A percentile compares a stretch with the other conserved stretches of the same genome.
Evolutionary conservation across 306 rosid genomes (phyloP).

Genomic region (Vigna angularis): DNA sequence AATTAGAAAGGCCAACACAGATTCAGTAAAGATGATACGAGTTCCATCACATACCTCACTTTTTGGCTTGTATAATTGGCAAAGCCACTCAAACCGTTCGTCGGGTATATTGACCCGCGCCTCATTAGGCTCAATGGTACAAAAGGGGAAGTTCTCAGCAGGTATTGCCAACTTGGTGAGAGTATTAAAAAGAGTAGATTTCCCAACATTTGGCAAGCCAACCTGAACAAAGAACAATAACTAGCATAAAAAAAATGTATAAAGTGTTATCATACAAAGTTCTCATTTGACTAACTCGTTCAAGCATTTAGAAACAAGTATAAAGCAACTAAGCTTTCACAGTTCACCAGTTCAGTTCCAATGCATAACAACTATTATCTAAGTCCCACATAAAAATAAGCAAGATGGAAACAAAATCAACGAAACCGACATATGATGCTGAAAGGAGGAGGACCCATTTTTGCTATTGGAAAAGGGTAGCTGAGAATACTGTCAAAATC

Average conservation of each 20-base stretch:
- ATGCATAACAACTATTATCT: neutral
- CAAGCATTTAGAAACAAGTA: slow-evolving; percentile 21
- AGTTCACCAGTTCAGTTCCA: slow-evolving; percentile 31
- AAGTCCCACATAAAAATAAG: slow-evolving; percentile 25
- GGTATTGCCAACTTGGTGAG: slow-evolving; percentile 91
- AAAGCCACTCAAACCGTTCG: slow-evolving; percentile 98
- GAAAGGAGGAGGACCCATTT: slow-evolving; percentile 2
- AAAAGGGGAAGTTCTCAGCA: slow-evolving; percentile 98
- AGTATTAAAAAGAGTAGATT: slow-evolving; percentile 94
- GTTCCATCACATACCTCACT: slow-evolving; percentile 75
- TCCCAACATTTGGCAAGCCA: slow-evolving; percentile 99
- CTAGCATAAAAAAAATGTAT: slow-evolving; percentile 3
- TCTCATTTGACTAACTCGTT: slow-evolving; percentile 3
- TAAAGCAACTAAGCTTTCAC: neutral
- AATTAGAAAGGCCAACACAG: neutral
- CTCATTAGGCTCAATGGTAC: slow-evolving; percentile 98
- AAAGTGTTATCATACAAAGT: neutral
- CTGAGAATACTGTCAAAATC: slow-evolving; percentile 28
- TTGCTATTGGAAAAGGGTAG: slow-evolving; percentile 10
- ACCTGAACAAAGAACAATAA: slow-evolving; percentile 62
- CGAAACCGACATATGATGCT: neutral
- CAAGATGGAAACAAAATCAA: slow-evolving; percentile 17
- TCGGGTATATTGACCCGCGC: slow-evolving; percentile 95
- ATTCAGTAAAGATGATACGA: neutral
- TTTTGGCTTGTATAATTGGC: slow-evolving; percentile 87